Percentiles rank a stretch among this genome's conserved stretches.
Conservation (phyloP, 371 early-diverging fungal species). For the Apophysomyces sp. region DNA sequence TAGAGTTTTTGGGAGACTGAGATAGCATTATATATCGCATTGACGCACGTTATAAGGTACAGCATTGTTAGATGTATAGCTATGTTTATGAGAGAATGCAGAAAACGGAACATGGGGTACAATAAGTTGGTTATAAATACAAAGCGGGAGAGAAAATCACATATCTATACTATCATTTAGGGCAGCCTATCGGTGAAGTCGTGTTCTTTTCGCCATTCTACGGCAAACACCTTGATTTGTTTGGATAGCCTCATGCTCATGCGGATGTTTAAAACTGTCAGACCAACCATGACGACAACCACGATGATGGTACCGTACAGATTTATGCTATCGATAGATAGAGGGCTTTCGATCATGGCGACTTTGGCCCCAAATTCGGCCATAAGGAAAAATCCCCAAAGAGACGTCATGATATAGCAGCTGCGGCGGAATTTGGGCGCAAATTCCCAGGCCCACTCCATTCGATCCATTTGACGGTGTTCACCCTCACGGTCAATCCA, state of each 20-base stretch:
- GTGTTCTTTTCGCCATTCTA: neutral
- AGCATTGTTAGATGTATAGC: no score
- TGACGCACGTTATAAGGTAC: no score
- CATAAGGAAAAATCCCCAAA: conserved; percentile 36
- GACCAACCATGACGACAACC: conserved; percentile 8
- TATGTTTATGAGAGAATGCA: no score
- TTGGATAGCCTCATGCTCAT: neutral
- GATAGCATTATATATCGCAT: no score
- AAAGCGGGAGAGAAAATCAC: neutral
- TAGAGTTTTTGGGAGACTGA: no score
- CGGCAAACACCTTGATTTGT: neutral
- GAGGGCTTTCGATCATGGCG: conserved; percentile 31
- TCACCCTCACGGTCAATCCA: conserved; percentile 28
- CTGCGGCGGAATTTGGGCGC: conserved; percentile 20
- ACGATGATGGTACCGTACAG: conserved; percentile 32
- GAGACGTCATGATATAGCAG: conserved; percentile 16
- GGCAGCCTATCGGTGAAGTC: neutral
- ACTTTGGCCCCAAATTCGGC: conserved; percentile 37
- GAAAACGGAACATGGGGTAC: no score
- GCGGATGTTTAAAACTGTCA: neutral
- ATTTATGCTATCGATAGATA: conserved; percentile 34
- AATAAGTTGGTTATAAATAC: no score
- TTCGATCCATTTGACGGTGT: conserved; percentile 4
- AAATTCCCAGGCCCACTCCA: conserved; percentile 37
- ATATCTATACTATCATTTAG: neutral